phyloP scores from a whole-genome alignment of 2,329 filamentous ascomycete genomes.

The Apiospora aurea region DNA sequence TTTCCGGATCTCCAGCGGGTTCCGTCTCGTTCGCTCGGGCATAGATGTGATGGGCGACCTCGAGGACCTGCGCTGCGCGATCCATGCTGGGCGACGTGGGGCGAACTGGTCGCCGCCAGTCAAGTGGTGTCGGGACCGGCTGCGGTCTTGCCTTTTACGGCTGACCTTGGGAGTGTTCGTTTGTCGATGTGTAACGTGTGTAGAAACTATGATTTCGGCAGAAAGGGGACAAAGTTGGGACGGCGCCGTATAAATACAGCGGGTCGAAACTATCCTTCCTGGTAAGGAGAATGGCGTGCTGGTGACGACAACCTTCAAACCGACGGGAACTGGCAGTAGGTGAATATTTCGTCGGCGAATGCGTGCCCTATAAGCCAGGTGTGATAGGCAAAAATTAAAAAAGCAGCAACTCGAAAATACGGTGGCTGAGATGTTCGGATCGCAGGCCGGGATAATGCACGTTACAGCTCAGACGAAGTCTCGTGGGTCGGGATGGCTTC shows the following conservation, averaged over 20 bases:
- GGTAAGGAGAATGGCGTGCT: not conserved
- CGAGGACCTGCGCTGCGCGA: slow-evolving; percentile 44
- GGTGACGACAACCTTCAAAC: not conserved
- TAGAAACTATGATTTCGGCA: not conserved
- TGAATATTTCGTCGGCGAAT: not conserved
- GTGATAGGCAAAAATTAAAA: not conserved
- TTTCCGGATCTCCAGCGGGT: slow-evolving; percentile 33
- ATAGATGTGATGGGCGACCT: slow-evolving; percentile 46
- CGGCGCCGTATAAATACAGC: not conserved
- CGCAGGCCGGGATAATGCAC: not conserved
- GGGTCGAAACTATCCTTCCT: not conserved
- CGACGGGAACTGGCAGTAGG: not conserved
- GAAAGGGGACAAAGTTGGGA: not conserved
- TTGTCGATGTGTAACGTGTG: not conserved
- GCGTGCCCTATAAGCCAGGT: not conserved
- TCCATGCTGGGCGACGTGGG: slow-evolving; percentile 44
- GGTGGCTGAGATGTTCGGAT: not conserved
- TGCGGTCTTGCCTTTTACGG: not conserved
- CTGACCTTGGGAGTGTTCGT: slow-evolving; percentile 2
- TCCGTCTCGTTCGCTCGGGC: slow-evolving; percentile 49
- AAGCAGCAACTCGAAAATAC: not conserved
- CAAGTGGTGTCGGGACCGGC: slow-evolving; percentile 6
- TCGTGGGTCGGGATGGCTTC: not conserved
- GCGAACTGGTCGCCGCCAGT: slow-evolving; percentile 25
- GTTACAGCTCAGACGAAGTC: slow-evolving; percentile 1